phyloP scores from a whole-genome alignment of 2,329 filamentous ascomycete species.

The Colletotrichum graminicola region DNA sequence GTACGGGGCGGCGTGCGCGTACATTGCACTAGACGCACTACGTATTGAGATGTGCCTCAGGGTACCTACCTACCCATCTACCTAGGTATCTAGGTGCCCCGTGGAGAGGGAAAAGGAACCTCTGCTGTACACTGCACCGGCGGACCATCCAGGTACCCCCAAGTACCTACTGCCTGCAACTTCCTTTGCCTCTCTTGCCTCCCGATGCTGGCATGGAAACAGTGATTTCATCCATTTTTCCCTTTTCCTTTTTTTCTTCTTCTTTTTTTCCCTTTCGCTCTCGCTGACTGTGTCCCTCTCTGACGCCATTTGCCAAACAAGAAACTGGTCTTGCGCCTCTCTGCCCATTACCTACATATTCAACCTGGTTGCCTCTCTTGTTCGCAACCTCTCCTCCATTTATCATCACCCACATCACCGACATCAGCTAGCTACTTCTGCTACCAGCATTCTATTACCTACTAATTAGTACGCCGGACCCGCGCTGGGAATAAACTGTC shows the following conservation, averaged over 20 bases:
- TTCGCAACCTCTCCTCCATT: not conserved
- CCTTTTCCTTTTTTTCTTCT: not conserved
- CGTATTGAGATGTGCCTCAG: not conserved
- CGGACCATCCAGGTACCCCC: not conserved
- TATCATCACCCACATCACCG: not conserved
- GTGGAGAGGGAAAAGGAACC: not conserved
- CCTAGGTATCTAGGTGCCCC: too few relatives aligned
- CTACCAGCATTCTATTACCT: not conserved
- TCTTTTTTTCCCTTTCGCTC: not conserved
- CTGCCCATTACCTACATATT: conserved; percentile 39
- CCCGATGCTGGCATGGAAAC: too few relatives aligned
- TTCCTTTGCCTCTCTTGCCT: not conserved
- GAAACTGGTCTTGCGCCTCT: not conserved
- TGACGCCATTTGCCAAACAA: conserved; percentile 29
- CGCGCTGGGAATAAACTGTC: not conserved
- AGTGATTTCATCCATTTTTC: not conserved
- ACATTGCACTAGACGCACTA: not conserved
- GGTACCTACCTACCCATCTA: not conserved
- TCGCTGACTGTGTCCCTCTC: conserved; percentile 11
- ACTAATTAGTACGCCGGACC: not conserved
- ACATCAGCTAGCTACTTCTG: not conserved
- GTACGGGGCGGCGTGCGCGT: not conserved
- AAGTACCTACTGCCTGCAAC: not conserved
- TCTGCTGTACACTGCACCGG: not conserved
- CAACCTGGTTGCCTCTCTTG: conserved; percentile 18